Percentiles rank a stretch among this genome's conserved stretches.
phyloP scores from a whole-genome alignment of 331 rosid genomes.

The Rosa hybrid region DNA sequence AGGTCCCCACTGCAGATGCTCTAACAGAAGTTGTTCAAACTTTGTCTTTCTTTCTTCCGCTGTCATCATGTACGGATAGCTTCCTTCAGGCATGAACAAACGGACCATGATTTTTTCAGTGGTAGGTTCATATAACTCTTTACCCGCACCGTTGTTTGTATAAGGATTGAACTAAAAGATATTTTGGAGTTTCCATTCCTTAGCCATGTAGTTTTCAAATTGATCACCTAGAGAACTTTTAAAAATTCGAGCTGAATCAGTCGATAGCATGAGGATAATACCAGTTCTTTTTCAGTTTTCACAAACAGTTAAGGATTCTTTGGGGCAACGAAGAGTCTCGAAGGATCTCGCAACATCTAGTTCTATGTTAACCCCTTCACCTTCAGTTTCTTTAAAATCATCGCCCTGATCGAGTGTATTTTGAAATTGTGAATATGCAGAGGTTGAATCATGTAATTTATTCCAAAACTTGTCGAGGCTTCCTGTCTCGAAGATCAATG shows the following conservation, averaged over 20 bases:
- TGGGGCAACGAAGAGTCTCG: slow-evolving; percentile 10
- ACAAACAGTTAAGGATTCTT: neutral
- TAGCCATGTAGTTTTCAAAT: slow-evolving; percentile 28
- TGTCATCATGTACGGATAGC: neutral
- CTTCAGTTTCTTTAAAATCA: neutral
- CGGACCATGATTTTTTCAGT: slow-evolving; percentile 17
- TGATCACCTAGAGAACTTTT: slow-evolving; percentile 34
- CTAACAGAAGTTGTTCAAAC: neutral
- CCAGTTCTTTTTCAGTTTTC: slow-evolving; percentile 21
- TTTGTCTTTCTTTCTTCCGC: neutral
- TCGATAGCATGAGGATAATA: slow-evolving; percentile 32
- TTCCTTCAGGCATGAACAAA: slow-evolving; percentile 17
- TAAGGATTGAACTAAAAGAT: slow-evolving; percentile 19
- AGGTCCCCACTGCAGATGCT: too few relatives aligned
- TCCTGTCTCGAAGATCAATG: slow-evolving; percentile 28
- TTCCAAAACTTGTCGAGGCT: slow-evolving; percentile 31
- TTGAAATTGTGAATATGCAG: neutral
- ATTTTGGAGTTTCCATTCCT: slow-evolving; percentile 26
- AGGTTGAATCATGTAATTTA: slow-evolving; percentile 8
- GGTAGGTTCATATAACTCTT: slow-evolving; percentile 27
- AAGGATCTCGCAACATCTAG: neutral
- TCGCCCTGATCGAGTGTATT: neutral
- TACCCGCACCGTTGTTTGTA: neutral
- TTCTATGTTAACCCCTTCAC: too few relatives aligned
- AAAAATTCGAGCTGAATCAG: slow-evolving; percentile 27